phyloP scores from a whole-genome alignment of 2,329 filamentous ascomycete species.

The Chaetothyriales sp. region DNA sequence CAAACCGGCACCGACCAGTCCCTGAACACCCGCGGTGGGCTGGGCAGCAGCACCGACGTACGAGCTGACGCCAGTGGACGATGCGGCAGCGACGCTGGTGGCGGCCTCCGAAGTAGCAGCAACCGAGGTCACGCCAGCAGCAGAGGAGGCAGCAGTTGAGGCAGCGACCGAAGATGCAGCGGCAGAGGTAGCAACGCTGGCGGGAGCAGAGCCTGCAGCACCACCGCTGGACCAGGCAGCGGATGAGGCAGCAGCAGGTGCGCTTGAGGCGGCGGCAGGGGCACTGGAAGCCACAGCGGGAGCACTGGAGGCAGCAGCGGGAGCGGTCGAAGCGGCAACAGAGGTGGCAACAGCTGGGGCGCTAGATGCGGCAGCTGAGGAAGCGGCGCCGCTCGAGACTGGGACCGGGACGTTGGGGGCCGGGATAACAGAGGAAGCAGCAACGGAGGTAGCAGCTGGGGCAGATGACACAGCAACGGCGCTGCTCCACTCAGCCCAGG shows the following conservation, averaged over 20 bases:
- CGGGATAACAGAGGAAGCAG: not conserved
- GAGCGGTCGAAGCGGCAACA: not conserved
- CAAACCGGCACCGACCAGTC: constrained; percentile 10
- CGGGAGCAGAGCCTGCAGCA: not conserved
- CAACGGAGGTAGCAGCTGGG: not conserved
- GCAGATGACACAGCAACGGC: too few species aligned
- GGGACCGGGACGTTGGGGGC: not conserved
- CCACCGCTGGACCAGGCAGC: not conserved
- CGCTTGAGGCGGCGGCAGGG: constrained; percentile 1
- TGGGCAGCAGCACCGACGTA: constrained; percentile 11
- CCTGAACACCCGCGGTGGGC: constrained; percentile 5
- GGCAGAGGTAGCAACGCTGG: not conserved
- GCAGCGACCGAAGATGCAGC: not conserved
- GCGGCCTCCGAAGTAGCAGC: not conserved
- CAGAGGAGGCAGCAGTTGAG: not conserved
- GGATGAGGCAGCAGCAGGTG: not conserved
- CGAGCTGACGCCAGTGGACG: constrained; percentile 5
- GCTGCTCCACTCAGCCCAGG: too few species aligned
- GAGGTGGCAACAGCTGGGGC: constrained; percentile 2
- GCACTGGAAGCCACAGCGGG: not conserved
- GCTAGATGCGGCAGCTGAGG: not conserved
- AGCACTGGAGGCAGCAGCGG: constrained; percentile 6
- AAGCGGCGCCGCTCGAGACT: not conserved
- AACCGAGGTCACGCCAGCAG: constrained; percentile 3
- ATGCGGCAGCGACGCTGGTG: not conserved